A percentile compares a stretch with the other conserved stretches of the same genome.
phyloP scores from a whole-genome alignment of 108 stramenopile genomes.

The Heterococcus sp. region DNA sequence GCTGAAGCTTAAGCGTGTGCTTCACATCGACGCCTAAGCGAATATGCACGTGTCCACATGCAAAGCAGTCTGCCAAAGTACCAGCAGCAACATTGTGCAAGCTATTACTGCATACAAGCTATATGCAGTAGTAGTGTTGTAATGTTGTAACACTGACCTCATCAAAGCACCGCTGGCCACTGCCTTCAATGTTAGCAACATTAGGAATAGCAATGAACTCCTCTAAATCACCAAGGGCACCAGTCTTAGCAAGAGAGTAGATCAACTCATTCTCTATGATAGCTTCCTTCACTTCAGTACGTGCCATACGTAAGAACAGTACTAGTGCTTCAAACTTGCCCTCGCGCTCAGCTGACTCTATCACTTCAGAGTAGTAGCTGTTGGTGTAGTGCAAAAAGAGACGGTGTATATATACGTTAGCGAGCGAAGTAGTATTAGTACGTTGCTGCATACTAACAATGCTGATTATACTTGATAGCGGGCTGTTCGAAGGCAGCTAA shows the following conservation, averaged over 20 bases:
- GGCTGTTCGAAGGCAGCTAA: neutral
- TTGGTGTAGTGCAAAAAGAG: neutral
- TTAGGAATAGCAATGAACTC: slow-evolving; percentile 94
- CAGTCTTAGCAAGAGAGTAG: slow-evolving; percentile 92
- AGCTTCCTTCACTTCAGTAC: slow-evolving; percentile 86
- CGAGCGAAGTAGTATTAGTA: neutral
- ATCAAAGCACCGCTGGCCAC: slow-evolving; percentile 39
- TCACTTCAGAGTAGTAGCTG: slow-evolving; percentile 87
- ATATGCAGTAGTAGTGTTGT: neutral
- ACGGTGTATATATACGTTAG: neutral
- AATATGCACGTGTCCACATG: neutral
- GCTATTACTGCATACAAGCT: neutral
- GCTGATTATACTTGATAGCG: neutral
- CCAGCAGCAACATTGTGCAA: neutral
- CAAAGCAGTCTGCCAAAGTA: neutral
- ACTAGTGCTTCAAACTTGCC: slow-evolving; percentile 90
- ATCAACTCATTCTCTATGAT: slow-evolving; percentile 96
- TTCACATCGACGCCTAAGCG: neutral
- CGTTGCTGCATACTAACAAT: neutral
- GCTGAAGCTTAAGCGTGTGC: neutral
- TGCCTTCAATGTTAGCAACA: slow-evolving; percentile 91
- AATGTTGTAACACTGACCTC: slow-evolving; percentile 1
- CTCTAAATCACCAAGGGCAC: slow-evolving; percentile 92
- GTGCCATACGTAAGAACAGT: slow-evolving; percentile 97
- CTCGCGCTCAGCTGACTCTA: slow-evolving; percentile 85